Conservation (phyloP, 345 rosid species). For the Populus ilicifolia region DNA sequence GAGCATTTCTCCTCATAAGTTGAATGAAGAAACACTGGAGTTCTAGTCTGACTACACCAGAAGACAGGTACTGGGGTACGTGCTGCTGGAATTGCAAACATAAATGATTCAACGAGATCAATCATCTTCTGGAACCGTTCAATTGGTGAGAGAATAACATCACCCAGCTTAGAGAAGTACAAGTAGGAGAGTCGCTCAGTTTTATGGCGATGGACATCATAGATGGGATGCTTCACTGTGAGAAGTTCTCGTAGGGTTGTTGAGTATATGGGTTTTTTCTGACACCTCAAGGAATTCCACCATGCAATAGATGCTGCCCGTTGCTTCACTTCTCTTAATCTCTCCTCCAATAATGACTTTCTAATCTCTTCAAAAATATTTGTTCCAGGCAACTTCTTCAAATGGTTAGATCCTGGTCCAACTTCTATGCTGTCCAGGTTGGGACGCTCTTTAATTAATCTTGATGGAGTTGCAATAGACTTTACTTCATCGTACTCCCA, state of each 20-base stretch:
- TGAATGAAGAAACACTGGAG: conserved; percentile 60
- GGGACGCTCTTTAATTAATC: conserved; percentile 50
- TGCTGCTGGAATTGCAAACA: conserved; percentile 96
- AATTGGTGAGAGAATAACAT: conserved; percentile 78
- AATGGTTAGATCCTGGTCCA: conserved; percentile 28
- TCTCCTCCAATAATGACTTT: conserved; percentile 68
- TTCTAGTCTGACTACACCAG: conserved; percentile 72
- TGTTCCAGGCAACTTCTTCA: conserved; percentile 48
- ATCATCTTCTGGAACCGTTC: conserved; percentile 77
- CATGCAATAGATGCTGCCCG: conserved; percentile 85
- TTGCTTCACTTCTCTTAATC: conserved; percentile 65
- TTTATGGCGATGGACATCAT: conserved; percentile 53
- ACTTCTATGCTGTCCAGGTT: conserved; percentile 36
- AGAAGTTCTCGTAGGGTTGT: conserved; percentile 55
- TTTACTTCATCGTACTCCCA: conserved; percentile 85
- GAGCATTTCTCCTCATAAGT: conserved; percentile 56
- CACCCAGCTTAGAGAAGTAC: conserved; percentile 76
- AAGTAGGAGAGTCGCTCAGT: conserved; percentile 41
- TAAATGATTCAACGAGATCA: conserved; percentile 77
- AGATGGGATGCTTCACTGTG: conserved; percentile 55
- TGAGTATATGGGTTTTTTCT: conserved; percentile 75
- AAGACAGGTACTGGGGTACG: conserved; percentile 70
- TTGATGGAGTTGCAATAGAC: conserved; percentile 71
- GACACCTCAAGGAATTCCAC: conserved; percentile 99
- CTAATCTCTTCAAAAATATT: conserved; percentile 86